Evolutionary conservation across 768 basidiomycete species (phyloP), one percentile per base, ranked within the genome.

Genomic region (Suillus subalutaceus): DNA sequence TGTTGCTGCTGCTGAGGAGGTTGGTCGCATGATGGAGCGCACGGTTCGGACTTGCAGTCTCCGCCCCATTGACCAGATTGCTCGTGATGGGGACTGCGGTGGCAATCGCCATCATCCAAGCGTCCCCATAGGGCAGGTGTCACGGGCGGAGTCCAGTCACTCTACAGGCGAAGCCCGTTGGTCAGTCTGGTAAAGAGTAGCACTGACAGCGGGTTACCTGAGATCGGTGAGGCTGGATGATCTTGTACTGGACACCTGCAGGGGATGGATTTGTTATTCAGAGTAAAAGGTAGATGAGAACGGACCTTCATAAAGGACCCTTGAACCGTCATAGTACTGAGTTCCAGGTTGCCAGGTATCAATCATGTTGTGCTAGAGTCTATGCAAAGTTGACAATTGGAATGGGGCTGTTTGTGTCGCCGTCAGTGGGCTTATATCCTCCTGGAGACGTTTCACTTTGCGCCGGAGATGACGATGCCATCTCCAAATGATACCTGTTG

Each of bases 101-200:
- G 65, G 41, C 64, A 65, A 44, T 74, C 73, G 35, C 75, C 66
- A 37, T 79, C 83, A 26, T 78, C 77, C 32, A 86, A 63, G 53
- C 81, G 83, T 55, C 86, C 89, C 91, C 90, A 92, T 40, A 92
- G 81, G 12, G 89, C 88, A 44, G 90, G 90, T 2, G 85, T 86
- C 15, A 76, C 66, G 4, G 79, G 68, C 5, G 92, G 92, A 32
- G 86, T 75, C 92, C 92, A 93, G 69, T 91, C 89, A 35, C 80
- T 68, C 90, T 92, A 70, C 53, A 6, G 30, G 50, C 12, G 13
- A 12, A 32, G 26, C 12, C 43, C 41, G 15, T 59, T 64, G 9
- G 57, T 72, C 23, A 70, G 63, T 38, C 48, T 69, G 64, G 44
- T 13, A 53, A 6, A 40, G 59, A 32, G 43, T 20, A 10, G 23